Base-by-base conservation (phyloP, 495 filamentous ascomycete genomes). In the Podospora pseudoanserina region DNA sequence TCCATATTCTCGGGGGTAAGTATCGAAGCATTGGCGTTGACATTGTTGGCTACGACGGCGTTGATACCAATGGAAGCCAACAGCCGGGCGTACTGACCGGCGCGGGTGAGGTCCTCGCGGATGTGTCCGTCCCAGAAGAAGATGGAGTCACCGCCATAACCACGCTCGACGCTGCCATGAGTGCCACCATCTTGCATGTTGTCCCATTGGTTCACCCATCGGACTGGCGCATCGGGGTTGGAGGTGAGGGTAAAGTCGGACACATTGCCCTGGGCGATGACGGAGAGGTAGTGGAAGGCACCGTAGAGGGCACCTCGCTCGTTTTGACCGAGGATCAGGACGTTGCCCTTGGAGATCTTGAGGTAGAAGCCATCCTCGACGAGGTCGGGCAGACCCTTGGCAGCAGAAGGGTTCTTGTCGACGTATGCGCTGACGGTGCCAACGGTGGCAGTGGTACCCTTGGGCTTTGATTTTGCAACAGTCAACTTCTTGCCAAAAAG, bases 131-230 rank as follows among this genome's bases (percentile, higher is more conserved):
- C 77, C 59, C 78, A 72, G 76, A 91, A 91, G 79, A 91, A 91
- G 67, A 91, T 89, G 9, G 89, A 91, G 2, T 78, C 72, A 4
- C 90, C 90, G n/a, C 79, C 89, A 67, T 89, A 92, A 39, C 90
- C 90, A 53, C 88, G 80, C 75, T 91, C 89, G 60, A 91, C 88
- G 66, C 81, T 88, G 26, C 89, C 90, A 39, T 90, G 65, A 16
- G 68, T 70, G 65, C 68, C 68, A 27, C 68, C 68, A 18, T 70
- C 65, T 30, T 70, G 86, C 76, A 90, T 79, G 68, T 92, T 91
- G 74, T 91, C 88, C 90, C 89, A 92, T 68, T 92, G 83, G 73
- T 91, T 91, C 2, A 87, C 83, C 89, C 88, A 91, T 68, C 90
- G 82, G 57, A 91, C 87, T 0, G 86, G 85, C 0, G 86, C 87